Evolutionary conservation across 805 yeast genomes (phyloP).

Genomic region (Wickerhamiella spandovensis): DNA sequence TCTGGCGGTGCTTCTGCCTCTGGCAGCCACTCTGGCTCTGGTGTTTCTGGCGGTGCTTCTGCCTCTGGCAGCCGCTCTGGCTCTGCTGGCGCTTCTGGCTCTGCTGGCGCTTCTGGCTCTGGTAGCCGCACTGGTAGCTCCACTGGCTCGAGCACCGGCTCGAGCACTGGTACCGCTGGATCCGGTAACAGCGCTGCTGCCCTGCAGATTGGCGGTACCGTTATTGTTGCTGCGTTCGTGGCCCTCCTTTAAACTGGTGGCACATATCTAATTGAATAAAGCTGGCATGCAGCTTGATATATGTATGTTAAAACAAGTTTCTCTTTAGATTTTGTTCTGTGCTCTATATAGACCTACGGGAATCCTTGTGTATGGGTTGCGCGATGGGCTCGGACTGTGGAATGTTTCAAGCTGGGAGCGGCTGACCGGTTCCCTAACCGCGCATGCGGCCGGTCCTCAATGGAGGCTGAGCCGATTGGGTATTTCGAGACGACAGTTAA

Average conservation of each 20-base stretch:
- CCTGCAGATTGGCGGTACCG: conserved; percentile 9
- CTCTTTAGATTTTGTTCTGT: not conserved
- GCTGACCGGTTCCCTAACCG: not conserved
- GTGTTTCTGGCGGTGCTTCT: not conserved
- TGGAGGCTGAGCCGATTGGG: not conserved
- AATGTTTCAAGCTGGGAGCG: not conserved
- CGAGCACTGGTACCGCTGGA: not conserved
- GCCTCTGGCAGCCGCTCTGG: not conserved
- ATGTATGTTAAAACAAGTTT: too few species aligned
- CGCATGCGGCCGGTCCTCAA: not conserved
- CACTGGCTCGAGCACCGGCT: not conserved
- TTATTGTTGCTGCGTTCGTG: conserved; percentile 9
- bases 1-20: not conserved
- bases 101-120: not conserved
- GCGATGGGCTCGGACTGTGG: too few species aligned
- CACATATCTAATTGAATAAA: too few species aligned
- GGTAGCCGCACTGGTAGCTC: not conserved
- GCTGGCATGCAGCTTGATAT: not conserved
- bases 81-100: not conserved
- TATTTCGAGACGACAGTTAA: too few species aligned
- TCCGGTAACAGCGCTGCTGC: conserved; percentile 1
- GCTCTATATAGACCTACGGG: too few species aligned
- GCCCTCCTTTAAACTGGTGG: conserved; percentile 8
- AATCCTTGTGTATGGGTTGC: too few species aligned
- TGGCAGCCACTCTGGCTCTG: not conserved